Conservation (phyloP, 805 yeast genomes). For the Debaryomyces tyrocola region DNA sequence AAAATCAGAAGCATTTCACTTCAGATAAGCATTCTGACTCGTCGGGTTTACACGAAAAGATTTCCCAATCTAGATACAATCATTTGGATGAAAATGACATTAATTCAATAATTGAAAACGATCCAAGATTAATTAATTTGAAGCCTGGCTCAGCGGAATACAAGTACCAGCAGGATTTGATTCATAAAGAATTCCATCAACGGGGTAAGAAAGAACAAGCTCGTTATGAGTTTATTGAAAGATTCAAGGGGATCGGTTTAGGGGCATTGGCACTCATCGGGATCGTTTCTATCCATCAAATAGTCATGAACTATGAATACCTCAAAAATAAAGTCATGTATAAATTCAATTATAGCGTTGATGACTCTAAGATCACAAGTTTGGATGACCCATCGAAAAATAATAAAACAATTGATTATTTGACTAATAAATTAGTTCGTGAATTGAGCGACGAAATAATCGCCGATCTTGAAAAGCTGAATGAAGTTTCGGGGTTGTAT, state of each 20-base stretch:
- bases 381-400: constrained; percentile 32
- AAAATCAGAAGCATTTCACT: not conserved
- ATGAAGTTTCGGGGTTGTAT: constrained; percentile 32
- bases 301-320: constrained; percentile 42
- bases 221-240: constrained; percentile 41
- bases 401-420: constrained; percentile 21
- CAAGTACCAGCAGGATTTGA: constrained; percentile 27
- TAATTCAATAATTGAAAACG: constrained; percentile 25
- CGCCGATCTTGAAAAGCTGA: constrained; percentile 20
- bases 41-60: constrained; percentile 2
- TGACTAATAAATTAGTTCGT: constrained; percentile 24
- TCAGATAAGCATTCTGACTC: not conserved
- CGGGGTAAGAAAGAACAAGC: constrained; percentile 26
- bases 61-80: constrained; percentile 9
- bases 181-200: constrained; percentile 26
- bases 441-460: constrained; percentile 23
- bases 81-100: constrained; percentile 16
- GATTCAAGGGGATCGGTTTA: constrained; percentile 42
- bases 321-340: constrained; percentile 34
- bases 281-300: constrained; percentile 40
- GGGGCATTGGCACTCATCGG: constrained; percentile 44
- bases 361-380: constrained; percentile 36
- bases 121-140: constrained; percentile 30
- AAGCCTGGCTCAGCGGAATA: constrained; percentile 36
- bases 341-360: constrained; percentile 35